Evolutionary conservation across 2,329 filamentous ascomycete genomes (phyloP), one percentile per base, ranked within the genome.

Genomic region (Trichoderma sp.): DNA sequence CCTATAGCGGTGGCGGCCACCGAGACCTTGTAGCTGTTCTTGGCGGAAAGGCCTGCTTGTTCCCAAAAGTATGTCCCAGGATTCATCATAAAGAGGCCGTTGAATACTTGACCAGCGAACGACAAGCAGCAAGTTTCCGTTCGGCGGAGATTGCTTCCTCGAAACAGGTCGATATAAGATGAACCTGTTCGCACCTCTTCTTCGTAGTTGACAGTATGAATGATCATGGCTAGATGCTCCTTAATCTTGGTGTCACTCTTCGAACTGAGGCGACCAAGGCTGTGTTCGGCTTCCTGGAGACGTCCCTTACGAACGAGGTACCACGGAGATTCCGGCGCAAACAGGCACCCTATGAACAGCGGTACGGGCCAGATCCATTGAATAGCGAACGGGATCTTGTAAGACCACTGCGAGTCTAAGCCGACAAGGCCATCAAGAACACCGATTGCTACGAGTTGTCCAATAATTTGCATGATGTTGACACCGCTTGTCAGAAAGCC

Each of bases 321-420:
- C 60, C 60, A 63, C 5, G 60, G 60, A 14, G 60, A 63, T 21
- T 83, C 81, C 0, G 82, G 82, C 2, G 80, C 79, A 28, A 82
- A 78, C 6, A 71, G 65, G 1, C 81, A 71, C 2, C 74, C 70
- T 0, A 78, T 68, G 3, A 82, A 66, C 2, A 83, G 72, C 1
- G 78, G 72, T 1, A 78, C 71, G 0, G 81, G 80, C 77, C 79
- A 84, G 3, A 78, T 69, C 82, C 82, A 84, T 67, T 83, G 81
- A 0, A 83, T 61, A 0, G 76, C 81, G 57, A 81, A 84, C 0
- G 81, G 81, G 7, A 79, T 80, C 3, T 78, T 74, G 68, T 80
- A 84, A 0, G 78, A 77, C 78, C 79, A 83, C 26, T 81, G 69
- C 1, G 76, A 69, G 0, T 72, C 67, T n/a, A 74, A 73, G 41